Percentiles rank a stretch among this genome's conserved stretches.
phyloP scores from a whole-genome alignment of 2,329 filamentous ascomycete genomes.

The Calycina herbarum region DNA sequence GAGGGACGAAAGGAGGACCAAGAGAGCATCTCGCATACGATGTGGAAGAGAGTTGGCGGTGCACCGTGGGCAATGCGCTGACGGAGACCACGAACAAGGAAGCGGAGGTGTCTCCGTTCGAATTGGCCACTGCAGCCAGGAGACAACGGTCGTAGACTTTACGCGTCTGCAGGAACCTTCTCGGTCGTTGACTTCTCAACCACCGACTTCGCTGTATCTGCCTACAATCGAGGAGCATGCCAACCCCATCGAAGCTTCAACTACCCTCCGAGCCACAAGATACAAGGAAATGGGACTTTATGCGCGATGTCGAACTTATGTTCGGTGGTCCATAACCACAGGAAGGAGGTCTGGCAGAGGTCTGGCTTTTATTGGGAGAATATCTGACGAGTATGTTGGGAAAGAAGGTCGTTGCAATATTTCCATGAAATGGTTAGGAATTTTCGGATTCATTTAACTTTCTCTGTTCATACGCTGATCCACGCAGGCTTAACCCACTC shows the following conservation, averaged over 20 bases:
- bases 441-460: neutral
- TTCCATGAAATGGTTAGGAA: conserved; percentile 6
- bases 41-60: neutral
- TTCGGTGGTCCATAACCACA: neutral
- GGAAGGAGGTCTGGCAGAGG: conserved; percentile 16
- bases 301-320: neutral
- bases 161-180: neutral
- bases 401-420: conserved; percentile 5
- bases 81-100: neutral
- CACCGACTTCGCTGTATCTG: neutral
- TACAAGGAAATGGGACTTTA: neutral
- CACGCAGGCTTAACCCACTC: neutral
- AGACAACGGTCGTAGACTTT: neutral
- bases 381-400: neutral
- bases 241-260: neutral
- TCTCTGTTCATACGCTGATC: neutral
- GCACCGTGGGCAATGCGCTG: neutral
- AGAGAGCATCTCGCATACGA: neutral
- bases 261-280: neutral
- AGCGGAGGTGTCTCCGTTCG: conserved; percentile 8
- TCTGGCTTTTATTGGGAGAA: conserved; percentile 18
- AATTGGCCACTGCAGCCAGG: neutral
- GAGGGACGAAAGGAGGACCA: neutral
- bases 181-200: neutral
- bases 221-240: neutral